phyloP scores from a whole-genome alignment of 352 stramenopile genomes.

The Phytophthora multivora region DNA sequence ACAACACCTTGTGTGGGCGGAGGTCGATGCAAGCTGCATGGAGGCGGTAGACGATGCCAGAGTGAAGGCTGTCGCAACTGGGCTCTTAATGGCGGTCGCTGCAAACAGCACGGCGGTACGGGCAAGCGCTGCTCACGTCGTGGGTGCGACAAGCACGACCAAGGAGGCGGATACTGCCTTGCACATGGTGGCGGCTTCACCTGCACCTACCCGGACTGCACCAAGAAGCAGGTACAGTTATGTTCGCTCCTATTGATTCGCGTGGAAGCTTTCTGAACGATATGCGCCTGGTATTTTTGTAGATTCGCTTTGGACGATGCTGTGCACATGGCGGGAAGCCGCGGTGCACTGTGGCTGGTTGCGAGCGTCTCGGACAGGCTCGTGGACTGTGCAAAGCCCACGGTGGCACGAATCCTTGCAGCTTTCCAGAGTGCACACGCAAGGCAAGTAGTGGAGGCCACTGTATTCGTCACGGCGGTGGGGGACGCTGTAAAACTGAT shows the following conservation, averaged over 20 bases:
- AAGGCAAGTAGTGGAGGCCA: slow-evolving; percentile 79
- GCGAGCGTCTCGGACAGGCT: slow-evolving; percentile 66
- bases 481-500: slow-evolving; percentile 66
- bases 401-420: slow-evolving; percentile 72
- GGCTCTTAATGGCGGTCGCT: slow-evolving; percentile 72
- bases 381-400: slow-evolving; percentile 82
- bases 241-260: neutral
- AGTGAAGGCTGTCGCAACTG: slow-evolving; percentile 53
- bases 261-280: slow-evolving; percentile 7
- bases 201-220: slow-evolving; percentile 68
- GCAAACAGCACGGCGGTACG: slow-evolving; percentile 75
- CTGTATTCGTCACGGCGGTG: slow-evolving; percentile 84
- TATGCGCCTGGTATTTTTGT: neutral
- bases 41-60: slow-evolving; percentile 64
- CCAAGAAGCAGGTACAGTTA: slow-evolving; percentile 75
- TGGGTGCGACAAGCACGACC: slow-evolving; percentile 80
- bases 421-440: slow-evolving; percentile 59
- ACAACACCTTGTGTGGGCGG: slow-evolving; percentile 72
- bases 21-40: slow-evolving; percentile 71
- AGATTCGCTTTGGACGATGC: slow-evolving; percentile 77
- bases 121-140: slow-evolving; percentile 69
- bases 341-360: slow-evolving; percentile 65
- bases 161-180: slow-evolving; percentile 78
- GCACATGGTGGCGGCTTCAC: slow-evolving; percentile 75
- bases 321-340: slow-evolving; percentile 80